phyloP scores from a whole-genome alignment of 2,329 filamentous ascomycete species.

The Aspergillus sp. region DNA sequence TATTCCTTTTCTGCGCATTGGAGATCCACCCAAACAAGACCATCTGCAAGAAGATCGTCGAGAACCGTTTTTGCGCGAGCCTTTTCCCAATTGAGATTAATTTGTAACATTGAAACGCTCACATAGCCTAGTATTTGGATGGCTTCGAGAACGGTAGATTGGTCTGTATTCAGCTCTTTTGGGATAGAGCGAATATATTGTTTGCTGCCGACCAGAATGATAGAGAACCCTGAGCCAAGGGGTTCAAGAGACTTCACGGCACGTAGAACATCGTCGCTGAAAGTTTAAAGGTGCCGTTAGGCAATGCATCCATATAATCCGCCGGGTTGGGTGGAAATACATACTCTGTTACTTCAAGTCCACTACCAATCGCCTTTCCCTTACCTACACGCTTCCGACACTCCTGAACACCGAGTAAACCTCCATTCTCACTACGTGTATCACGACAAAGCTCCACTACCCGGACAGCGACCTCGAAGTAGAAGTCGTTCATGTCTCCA shows the following conservation, averaged over 20 bases:
- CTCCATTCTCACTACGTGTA: constrained; percentile 87
- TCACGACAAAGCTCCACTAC: constrained; percentile 90
- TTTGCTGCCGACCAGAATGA: constrained; percentile 78
- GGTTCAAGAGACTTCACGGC: constrained; percentile 86
- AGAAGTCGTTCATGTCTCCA: constrained; percentile 93
- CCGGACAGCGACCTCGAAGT: constrained; percentile 94
- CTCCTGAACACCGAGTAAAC: constrained; percentile 81
- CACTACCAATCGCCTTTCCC: constrained; percentile 70
- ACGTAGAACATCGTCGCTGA: constrained; percentile 80
- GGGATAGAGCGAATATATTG: constrained; percentile 90
- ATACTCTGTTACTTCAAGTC: constrained; percentile 76
- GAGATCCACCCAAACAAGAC: constrained; percentile 90
- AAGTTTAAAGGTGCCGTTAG: background rate
- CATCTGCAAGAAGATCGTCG: constrained; percentile 83
- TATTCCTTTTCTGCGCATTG: constrained; percentile 88
- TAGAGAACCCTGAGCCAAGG: constrained; percentile 81
- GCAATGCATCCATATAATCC: background rate
- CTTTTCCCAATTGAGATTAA: constrained; percentile 82
- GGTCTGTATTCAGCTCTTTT: constrained; percentile 92
- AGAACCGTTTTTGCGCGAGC: constrained; percentile 85
- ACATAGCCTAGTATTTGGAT: constrained; percentile 88
- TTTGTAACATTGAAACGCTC: constrained; percentile 81
- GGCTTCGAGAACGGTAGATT: constrained; percentile 87
- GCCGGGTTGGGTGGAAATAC: constrained; percentile 23
- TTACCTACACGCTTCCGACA: constrained; percentile 73